Evolutionary conservation across 108 stramenopile genomes (phyloP).

Genomic region (Skeletonema potamos): DNA sequence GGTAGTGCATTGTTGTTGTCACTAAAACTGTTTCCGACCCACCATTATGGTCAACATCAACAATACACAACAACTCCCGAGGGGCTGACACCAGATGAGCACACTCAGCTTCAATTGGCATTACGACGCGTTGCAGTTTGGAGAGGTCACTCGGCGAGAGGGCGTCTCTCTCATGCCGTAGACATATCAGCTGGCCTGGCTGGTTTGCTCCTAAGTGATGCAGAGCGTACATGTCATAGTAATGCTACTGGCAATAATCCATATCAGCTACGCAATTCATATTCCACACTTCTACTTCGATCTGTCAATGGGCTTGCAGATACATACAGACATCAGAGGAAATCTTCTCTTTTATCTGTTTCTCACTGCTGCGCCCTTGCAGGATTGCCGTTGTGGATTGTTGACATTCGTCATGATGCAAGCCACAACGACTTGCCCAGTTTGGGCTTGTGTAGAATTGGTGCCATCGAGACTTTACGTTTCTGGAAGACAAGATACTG

Average conservation of each 20-base stretch:
- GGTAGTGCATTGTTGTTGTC: conserved; percentile 33
- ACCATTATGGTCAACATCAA: neutral
- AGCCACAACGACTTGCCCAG: conserved; percentile 79
- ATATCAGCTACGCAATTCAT: conserved; percentile 65
- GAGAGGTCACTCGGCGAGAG: conserved; percentile 51
- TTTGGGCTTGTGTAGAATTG: conserved; percentile 61
- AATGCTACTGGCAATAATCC: conserved; percentile 4
- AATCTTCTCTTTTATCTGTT: conserved; percentile 43
- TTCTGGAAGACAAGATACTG: conserved; percentile 70
- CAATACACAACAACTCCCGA: neutral
- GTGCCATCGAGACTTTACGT: conserved; percentile 61
- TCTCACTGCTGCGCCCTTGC: conserved; percentile 62
- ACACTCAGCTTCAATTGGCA: conserved; percentile 40
- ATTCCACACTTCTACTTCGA: conserved; percentile 71
- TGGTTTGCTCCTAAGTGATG: conserved; percentile 61
- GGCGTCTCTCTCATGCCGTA: conserved; percentile 66
- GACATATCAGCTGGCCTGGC: conserved; percentile 71
- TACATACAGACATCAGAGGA: conserved; percentile 59
- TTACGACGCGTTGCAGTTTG: conserved; percentile 66
- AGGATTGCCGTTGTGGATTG: conserved; percentile 82
- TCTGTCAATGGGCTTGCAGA: conserved; percentile 87
- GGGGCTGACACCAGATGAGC: conserved; percentile 18
- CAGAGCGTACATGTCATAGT: conserved; percentile 5
- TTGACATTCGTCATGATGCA: conserved; percentile 81
- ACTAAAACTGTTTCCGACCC: conserved; percentile 29